These are phyloP conservation scores for Clavaria fumosa DNA, from an alignment of 768 basidiomycete genomes.

Conservation along the genomic window DNA sequence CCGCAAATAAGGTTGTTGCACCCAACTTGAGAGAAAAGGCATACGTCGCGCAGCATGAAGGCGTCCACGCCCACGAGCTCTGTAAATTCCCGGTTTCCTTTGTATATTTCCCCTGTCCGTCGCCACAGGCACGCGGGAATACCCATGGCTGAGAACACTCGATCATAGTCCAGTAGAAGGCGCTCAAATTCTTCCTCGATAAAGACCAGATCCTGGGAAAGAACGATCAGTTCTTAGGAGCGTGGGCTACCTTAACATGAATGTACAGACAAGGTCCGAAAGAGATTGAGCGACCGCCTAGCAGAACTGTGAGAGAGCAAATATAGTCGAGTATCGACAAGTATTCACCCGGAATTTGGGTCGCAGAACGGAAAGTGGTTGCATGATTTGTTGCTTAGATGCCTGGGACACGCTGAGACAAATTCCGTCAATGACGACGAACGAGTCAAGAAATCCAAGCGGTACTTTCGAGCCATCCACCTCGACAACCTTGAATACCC, in stretches of 20 bases:
- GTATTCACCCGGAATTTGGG: constrained; percentile 66
- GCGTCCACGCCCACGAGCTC: constrained; percentile 81
- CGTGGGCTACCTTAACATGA: constrained; percentile 3
- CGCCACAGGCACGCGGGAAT: constrained; percentile 96
- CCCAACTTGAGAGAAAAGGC: constrained; percentile 13
- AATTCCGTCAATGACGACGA: constrained; percentile 1
- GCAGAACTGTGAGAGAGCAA: constrained; percentile 3
- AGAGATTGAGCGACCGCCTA: constrained; percentile 75
- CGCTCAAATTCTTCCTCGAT: constrained; percentile 98
- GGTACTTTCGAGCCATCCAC: constrained; percentile 93
- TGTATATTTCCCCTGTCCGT: constrained; percentile 96
- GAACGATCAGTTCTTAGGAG: constrained; percentile 2
- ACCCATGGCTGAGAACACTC: constrained; percentile 89
- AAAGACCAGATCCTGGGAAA: constrained; percentile 71
- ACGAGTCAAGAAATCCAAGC: constrained; percentile 8
- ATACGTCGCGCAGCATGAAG: constrained; percentile 73
- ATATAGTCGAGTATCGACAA: constrained; percentile 1
- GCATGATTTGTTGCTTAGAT: constrained; percentile 82
- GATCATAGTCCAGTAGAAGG: constrained; percentile 86
- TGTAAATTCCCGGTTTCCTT: constrained; percentile 92
- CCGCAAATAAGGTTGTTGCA: constrained; percentile 6
- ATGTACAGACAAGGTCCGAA: constrained; percentile 49
- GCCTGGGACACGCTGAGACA: constrained; percentile 64
- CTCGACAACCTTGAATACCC: constrained; percentile 82
- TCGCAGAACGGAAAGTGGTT: constrained; percentile 70